Evolutionary conservation across 805 yeast genomes (phyloP), one percentile per base, ranked within the genome.

Genomic region (Suhomyces pyralidae): DNA sequence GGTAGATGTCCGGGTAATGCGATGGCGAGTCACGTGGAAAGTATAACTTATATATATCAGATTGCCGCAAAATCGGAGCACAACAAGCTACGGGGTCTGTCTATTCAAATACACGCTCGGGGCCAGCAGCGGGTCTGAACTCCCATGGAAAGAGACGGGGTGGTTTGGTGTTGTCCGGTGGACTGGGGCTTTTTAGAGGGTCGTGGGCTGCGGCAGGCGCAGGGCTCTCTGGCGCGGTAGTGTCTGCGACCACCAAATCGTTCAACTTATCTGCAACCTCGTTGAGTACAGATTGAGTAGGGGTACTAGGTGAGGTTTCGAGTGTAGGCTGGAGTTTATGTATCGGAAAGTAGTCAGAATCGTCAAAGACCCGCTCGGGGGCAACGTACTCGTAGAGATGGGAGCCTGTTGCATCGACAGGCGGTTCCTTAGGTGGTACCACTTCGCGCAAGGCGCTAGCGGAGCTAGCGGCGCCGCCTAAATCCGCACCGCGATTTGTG

Each of bases 121-220:
- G 59, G n/a, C 50, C 52, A 15, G 20, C 40, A 22, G 48, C 48
- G 9, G 53, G 54, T 45, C 60, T 62, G 51, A 58, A 65, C 55
- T 71, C 77, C 77, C 77, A 71, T 2, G 76, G 76, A 56, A 71
- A 71, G n/a, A 71, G 46, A 46, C 62, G 42, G 20, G 42, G 42
- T 7, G 15, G 15, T n/a, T 32, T 51, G 5, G 49, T 46, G 34
- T 55, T 57, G 7, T 12, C n/a, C 32, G 3, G 32, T 4, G n/a
- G 32, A 12, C 32, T 12, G 32, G 32, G 14, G n/a, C 32, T 28
- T 28, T 28, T 5, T 28, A 12, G 5, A 5, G 32, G 6, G 14
- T 50, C 60, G 38, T 55, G 49, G 12, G 50, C 60, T 14, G 28
- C 40, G 1, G 47, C 40, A 17, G 36, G 36, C 36, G 36, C 32